These are phyloP conservation scores for Paradendryphiella salina DNA, from an alignment of 2,329 filamentous ascomycete species.

Conservation along the genomic window DNA sequence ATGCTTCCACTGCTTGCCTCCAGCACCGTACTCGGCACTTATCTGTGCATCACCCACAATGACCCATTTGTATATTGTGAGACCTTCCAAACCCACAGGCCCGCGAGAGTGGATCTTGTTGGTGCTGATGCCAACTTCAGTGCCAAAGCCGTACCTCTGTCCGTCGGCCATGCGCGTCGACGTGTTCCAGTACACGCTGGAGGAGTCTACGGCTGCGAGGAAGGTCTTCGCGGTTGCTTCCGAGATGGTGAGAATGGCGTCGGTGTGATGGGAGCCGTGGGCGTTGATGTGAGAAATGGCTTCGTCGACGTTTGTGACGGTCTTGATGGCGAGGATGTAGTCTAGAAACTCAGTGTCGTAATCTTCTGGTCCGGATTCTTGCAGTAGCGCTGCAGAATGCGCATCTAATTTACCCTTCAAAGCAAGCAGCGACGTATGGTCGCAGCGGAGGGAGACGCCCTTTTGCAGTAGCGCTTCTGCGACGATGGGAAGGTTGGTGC, in stretches of 20 bases:
- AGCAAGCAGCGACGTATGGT: conserved; percentile 66
- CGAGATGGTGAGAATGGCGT: conserved; percentile 79
- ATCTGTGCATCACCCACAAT: conserved; percentile 80
- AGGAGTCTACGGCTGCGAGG: conserved; percentile 82
- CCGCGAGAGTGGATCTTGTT: conserved; percentile 97
- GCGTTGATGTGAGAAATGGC: conserved; percentile 88
- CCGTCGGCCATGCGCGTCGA: conserved; percentile 94
- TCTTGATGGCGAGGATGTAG: conserved; percentile 80
- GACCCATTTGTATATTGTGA: conserved; percentile 98
- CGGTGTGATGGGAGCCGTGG: conserved; percentile 92
- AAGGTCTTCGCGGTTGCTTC: conserved; percentile 73
- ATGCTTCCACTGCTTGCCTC: conserved; percentile 62
- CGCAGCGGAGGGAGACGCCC: conserved; percentile 83
- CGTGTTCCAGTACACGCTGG: conserved; percentile 96
- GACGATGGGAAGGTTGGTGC: conserved; percentile 68
- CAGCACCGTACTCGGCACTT: conserved; percentile 70
- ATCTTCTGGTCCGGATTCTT: conserved; percentile 70
- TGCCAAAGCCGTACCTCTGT: conserved; percentile 96
- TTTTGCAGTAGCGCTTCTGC: conserved; percentile 73
- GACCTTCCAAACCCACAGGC: conserved; percentile 87
- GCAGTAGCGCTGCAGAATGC: conserved; percentile 55
- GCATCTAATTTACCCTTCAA: conserved; percentile 56
- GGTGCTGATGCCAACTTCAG: conserved; percentile 96
- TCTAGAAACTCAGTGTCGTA: conserved; percentile 89
- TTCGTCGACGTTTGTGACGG: conserved; percentile 64